Evolutionary conservation across 176 grass and related monocot genomes (phyloP).

Genomic region (Carex littledalei): DNA sequence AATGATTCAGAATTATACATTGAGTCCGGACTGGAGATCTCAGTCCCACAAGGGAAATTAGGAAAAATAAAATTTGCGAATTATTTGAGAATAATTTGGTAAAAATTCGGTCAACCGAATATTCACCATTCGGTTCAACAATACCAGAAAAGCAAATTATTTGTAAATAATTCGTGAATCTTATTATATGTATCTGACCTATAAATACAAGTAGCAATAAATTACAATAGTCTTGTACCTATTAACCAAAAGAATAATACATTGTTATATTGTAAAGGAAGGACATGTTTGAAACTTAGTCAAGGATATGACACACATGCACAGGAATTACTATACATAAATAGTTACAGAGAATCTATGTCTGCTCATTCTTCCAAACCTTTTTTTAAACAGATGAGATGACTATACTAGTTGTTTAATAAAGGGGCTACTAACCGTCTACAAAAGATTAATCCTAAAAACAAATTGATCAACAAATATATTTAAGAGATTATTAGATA

Average conservation of each 20-base stretch:
- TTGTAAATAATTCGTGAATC: too few species aligned
- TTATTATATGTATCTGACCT: not conserved
- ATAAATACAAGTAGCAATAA: not conserved
- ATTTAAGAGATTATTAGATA: not conserved
- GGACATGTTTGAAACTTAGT: not conserved
- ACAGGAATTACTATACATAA: not conserved
- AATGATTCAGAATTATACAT: too few species aligned
- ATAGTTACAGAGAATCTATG: not conserved
- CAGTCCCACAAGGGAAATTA: too few species aligned
- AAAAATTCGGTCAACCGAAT: too few species aligned
- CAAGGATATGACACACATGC: not conserved
- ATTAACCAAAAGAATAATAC: not conserved
- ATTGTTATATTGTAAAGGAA: not conserved
- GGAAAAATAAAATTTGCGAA: too few species aligned
- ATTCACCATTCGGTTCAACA: too few species aligned
- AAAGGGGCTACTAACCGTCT: not conserved
- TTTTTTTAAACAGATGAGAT: not conserved
- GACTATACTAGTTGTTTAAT: constrained; percentile 8
- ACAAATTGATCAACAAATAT: too few species aligned
- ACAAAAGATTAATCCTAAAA: not conserved
- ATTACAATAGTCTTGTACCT: not conserved
- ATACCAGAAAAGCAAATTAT: too few species aligned
- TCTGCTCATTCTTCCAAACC: not conserved
- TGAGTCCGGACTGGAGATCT: too few species aligned
- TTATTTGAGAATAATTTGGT: too few species aligned